These are phyloP conservation scores for Grigorovia jiainica DNA, from an alignment of 805 yeast genomes.

Conservation along the genomic window DNA sequence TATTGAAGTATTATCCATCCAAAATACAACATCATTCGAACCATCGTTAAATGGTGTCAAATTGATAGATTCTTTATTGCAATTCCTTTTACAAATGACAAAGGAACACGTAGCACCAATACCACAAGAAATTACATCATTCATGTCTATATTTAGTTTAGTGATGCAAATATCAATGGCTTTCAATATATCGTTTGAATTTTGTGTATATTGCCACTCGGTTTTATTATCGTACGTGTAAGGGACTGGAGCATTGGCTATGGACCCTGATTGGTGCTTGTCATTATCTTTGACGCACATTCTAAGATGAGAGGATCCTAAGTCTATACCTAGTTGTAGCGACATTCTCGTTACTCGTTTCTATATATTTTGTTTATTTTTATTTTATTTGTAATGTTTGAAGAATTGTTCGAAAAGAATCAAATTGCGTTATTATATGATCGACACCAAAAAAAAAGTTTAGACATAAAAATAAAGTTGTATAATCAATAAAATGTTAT, in stretches of 20 bases:
- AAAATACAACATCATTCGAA: slow-evolving; percentile 38
- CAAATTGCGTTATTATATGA: too few relatives aligned
- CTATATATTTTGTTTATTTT: too few relatives aligned
- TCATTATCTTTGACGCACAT: slow-evolving; percentile 24
- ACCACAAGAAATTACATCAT: slow-evolving; percentile 24
- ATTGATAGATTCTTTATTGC: not conserved
- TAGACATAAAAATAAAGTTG: not conserved
- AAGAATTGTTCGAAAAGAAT: too few relatives aligned
- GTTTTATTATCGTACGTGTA: slow-evolving; percentile 18
- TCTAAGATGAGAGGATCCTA: slow-evolving; percentile 44
- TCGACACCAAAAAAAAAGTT: too few relatives aligned
- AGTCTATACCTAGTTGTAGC: slow-evolving; percentile 34
- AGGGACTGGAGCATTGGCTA: slow-evolving; percentile 12
- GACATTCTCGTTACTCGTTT: not conserved
- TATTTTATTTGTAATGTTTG: too few relatives aligned
- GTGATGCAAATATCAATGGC: slow-evolving; percentile 24
- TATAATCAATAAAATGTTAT: not conserved
- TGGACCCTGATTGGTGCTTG: slow-evolving; percentile 11
- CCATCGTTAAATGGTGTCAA: not conserved
- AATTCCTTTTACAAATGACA: slow-evolving; percentile 33
- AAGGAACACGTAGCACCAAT: slow-evolving; percentile 53
- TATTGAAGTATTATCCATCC: slow-evolving; percentile 49
- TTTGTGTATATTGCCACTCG: slow-evolving; percentile 32
- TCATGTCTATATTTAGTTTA: slow-evolving; percentile 1
- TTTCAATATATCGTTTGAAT: slow-evolving; percentile 31